phyloP scores from a whole-genome alignment of 148 eudicot species.

The Bassia scoparia region DNA sequence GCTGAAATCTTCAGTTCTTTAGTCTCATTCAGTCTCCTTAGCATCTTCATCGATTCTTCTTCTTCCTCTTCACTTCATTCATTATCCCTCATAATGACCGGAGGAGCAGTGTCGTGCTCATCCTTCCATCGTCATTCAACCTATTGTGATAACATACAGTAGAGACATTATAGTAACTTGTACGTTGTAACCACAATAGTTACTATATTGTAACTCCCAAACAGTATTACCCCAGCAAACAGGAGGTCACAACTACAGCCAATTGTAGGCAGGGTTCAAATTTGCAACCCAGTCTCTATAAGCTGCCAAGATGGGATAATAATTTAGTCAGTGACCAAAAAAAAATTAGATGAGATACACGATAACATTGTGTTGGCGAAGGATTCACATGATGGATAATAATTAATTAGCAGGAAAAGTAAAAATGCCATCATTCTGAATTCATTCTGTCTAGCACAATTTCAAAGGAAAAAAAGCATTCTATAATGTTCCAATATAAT shows the following conservation, averaged over 20 bases:
- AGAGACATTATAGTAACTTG: neutral
- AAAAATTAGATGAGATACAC: too few species aligned
- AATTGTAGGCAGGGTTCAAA: slow-evolving; percentile 54
- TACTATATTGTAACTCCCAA: neutral
- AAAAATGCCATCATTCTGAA: too few species aligned
- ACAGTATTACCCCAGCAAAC: slow-evolving; percentile 51
- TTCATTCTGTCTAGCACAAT: too few species aligned
- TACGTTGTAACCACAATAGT: neutral
- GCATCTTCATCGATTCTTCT: slow-evolving; percentile 59
- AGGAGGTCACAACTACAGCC: slow-evolving; percentile 63
- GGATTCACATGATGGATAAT: too few species aligned
- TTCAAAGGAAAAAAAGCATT: too few species aligned
- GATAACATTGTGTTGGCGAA: too few species aligned
- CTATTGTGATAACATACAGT: slow-evolving; percentile 36
- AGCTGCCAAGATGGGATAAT: slow-evolving; percentile 42
- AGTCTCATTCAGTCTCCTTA: slow-evolving; percentile 72
- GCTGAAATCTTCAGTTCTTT: slow-evolving; percentile 40
- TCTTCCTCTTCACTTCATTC: slow-evolving; percentile 71
- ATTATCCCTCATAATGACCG: slow-evolving; percentile 66
- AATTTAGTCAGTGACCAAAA: neutral
- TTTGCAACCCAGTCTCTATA: slow-evolving; percentile 79
- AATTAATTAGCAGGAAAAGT: too few species aligned
- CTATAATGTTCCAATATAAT: too few species aligned
- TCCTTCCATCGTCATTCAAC: slow-evolving; percentile 52
- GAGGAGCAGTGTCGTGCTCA: slow-evolving; percentile 39